Conservation (phyloP, 192 early-diverging fungal species). For the Umbelopsis vinacea region DNA sequence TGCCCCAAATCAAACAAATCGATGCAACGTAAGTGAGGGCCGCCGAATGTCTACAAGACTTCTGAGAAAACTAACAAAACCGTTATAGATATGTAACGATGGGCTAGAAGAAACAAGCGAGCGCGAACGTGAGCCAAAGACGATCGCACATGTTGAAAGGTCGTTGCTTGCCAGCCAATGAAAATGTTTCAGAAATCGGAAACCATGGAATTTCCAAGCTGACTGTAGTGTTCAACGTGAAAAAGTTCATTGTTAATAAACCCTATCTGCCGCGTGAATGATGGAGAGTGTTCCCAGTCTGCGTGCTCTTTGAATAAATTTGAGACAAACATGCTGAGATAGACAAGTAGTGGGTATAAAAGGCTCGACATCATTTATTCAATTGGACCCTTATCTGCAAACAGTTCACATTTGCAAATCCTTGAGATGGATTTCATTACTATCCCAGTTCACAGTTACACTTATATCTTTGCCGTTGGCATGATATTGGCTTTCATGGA, state of each 20-base stretch:
- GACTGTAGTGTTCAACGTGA: not conserved
- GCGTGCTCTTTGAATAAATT: not conserved
- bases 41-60: not conserved
- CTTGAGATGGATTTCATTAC: slow-evolving; percentile 4
- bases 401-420: not conserved
- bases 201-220: not conserved
- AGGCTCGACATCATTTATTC: too few relatives aligned
- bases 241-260: slow-evolving; percentile 12
- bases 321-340: not conserved
- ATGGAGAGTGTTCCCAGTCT: too few relatives aligned
- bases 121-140: not conserved
- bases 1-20: slow-evolving; percentile 90
- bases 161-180: not conserved
- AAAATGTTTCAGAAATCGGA: slow-evolving; percentile 3
- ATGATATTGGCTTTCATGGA: slow-evolving; percentile 70
- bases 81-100: slow-evolving; percentile 1
- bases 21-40: slow-evolving; percentile 73
- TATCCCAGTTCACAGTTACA: slow-evolving; percentile 47
- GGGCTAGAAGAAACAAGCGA: slow-evolving; percentile 5
- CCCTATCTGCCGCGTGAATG: too few relatives aligned
- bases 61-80: not conserved
- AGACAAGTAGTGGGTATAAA: not conserved
- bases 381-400: not conserved
- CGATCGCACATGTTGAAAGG: not conserved
- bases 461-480: slow-evolving; percentile 71